Base-by-base conservation (phyloP, 495 filamentous ascomycete genomes). In the Podospora tetraspora region DNA sequence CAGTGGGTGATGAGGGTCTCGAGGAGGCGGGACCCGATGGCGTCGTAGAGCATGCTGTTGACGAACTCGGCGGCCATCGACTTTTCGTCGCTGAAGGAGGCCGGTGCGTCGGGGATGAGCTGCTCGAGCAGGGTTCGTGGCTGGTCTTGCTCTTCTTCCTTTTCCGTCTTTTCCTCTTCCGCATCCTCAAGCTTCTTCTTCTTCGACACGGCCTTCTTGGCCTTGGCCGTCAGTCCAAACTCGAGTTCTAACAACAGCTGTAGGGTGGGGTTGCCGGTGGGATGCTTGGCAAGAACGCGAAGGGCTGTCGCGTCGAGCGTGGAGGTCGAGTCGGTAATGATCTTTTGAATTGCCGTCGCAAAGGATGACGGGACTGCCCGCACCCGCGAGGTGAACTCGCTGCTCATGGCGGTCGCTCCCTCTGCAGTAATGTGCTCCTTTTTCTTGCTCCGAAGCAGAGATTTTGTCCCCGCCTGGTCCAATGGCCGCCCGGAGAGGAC, bases 171-270 rank as follows among this genome's bases (percentile, higher is more conserved):
- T 24, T 70, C 69, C 25, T 68, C 66, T 16, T 73, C 68, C 66
- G 74, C 76, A 1, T 70, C 69, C 1, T 66, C 69, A 6, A 75
- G 70, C 59, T 79, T 70, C 63, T 73, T 72, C 29, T 62, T 65
- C 8, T 72, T 73, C 62, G 43, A 25, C 1, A 24, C 56, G 13
- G 76, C 69, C 29, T 88, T 84, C 64, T 89, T 89, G 13, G 74
- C 66, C 67, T 91, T 86, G 37, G 86, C 84, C 24, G 87, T 89
- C 60, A 90, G 83, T 0, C 86, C 83, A 34, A 97, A 83, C 72
- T 98, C 95, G 29, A 98, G 80, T 69, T 92, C 91, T 0, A 99
- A 77, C 37, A 98, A 77, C 1, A 98, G 84, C 73, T 97, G 96
- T 3, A 99, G 82, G 2, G 92, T 89, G 0, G 95, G 95, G 70